Evolutionary conservation across 1,139 yeast genomes (phyloP).

Genomic region (Suhomyces choctaworum): DNA sequence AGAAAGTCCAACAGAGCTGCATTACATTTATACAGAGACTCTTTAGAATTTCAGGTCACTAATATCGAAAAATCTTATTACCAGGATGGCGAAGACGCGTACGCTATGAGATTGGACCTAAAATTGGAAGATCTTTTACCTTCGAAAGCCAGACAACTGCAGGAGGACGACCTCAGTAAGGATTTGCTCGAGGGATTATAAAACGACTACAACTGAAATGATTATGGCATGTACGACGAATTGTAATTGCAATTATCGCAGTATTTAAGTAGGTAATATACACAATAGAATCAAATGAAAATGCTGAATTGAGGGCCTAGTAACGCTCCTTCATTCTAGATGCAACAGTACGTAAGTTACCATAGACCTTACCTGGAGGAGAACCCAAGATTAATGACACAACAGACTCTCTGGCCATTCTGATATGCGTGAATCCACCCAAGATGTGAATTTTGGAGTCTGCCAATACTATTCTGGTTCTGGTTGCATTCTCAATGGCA

Average conservation of each 20-base stretch:
- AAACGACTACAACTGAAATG: conserved; percentile 1
- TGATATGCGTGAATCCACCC: conserved; percentile 95
- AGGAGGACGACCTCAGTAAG: conserved; percentile 51
- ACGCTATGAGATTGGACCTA: conserved; percentile 79
- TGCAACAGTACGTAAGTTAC: conserved; percentile 94
- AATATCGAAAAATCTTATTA: conserved; percentile 84
- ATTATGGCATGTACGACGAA: no score
- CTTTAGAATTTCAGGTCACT: conserved; percentile 77
- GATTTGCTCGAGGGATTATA: conserved; percentile 30
- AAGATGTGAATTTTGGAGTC: conserved; percentile 94
- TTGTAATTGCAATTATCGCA: no score
- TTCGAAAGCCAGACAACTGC: conserved; percentile 48
- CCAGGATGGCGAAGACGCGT: conserved; percentile 99
- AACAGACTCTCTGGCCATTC: conserved; percentile 97
- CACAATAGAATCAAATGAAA: conserved; percentile 7
- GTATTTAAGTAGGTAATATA: conserved; percentile 7
- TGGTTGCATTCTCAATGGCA: conserved; percentile 96
- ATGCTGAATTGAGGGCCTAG: conserved; percentile 29
- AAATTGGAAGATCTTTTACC: conserved; percentile 62
- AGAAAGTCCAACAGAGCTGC: conserved; percentile 95
- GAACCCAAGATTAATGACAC: conserved; percentile 94
- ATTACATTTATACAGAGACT: conserved; percentile 83
- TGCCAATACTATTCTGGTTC: conserved; percentile 96
- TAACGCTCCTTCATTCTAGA: conserved; percentile 96
- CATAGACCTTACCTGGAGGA: conserved; percentile 98